Base-by-base conservation (phyloP, 192 early-diverging fungal genomes). In the Coemansia sp. region DNA sequence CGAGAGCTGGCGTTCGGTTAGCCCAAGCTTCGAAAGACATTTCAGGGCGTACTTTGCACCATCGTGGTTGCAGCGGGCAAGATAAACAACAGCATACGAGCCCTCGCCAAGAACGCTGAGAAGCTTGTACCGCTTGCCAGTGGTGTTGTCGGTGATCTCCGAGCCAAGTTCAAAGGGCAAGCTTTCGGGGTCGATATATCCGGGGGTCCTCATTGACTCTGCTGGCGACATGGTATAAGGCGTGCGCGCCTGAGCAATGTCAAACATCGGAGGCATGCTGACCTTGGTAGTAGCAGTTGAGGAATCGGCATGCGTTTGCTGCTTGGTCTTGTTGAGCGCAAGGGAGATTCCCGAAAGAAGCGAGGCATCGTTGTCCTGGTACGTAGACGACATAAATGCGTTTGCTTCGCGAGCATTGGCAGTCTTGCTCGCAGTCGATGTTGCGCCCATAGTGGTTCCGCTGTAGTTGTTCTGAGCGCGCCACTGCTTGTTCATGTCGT, bases 51-150 rank as follows among this genome's bases (percentile, higher is more conserved):
- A 88, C 32, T 64, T 72, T 46, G 74, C 79, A 1, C 84, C 77
- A 51, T 87, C 87, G 14, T 70, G 78, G 46, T 80, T 80, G 68
- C 89, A 77, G 57, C 77, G 80, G 41, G 89, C 92, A 50, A 87
- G 74, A 64, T 91, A 92, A 49, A 94, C 92, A 0, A 89, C 85
- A 7, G 90, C 92, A 60, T 92, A 92, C 12, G 90, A 89, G 44
- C 92, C 92, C 50, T 86, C 75, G 51, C 92, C 92, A 17, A 94
- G 79, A 43, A 90, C 76, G 63, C 76, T 72, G 45, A 80, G 70
- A 50, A 85, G 75, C 61, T 57, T 56, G 70, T 83, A 85, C 61
- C 76, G 67, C 54, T 66, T 70, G 66, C 75, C 76, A 1, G 76
- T 74, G 10, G 64, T 74, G 46, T 59, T 61, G 68, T 85, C 84